A percentile compares a stretch with the other conserved stretches of the same genome.
Evolutionary conservation across 2,329 filamentous ascomycete genomes (phyloP).

Genomic region (Pseudopyrenochaeta lycopersici): DNA sequence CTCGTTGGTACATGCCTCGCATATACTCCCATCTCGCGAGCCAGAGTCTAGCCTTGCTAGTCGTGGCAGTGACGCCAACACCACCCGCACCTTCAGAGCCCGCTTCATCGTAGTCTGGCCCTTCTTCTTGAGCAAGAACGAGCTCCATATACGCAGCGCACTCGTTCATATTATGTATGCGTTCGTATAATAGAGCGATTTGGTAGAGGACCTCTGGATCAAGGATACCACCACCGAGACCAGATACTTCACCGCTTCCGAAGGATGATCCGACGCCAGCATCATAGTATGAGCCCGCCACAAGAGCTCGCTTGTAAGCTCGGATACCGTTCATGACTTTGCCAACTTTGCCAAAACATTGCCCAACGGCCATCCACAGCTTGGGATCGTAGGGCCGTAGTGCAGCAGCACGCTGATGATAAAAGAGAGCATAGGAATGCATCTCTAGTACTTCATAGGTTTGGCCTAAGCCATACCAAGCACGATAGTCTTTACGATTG

Average conservation of each 20-base stretch:
- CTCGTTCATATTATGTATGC: conserved; percentile 78
- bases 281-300: conserved; percentile 88
- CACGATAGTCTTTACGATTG: conserved; percentile 94
- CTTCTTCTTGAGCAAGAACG: conserved; percentile 90
- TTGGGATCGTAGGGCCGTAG: conserved; percentile 96
- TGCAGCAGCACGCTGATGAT: conserved; percentile 94
- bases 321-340: conserved; percentile 91
- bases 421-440: conserved; percentile 96
- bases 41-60: conserved; percentile 93
- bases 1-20: conserved; percentile 76
- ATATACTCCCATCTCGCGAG: conserved; percentile 83
- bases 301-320: conserved; percentile 88
- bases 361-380: conserved; percentile 97
- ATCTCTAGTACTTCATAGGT: conserved; percentile 98
- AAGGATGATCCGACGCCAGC: conserved; percentile 62
- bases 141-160: conserved; percentile 96
- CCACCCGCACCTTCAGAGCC: conserved; percentile 60
- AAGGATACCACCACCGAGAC: conserved; percentile 65
- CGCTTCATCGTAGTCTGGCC: conserved; percentile 55
- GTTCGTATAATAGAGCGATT: conserved; percentile 89
- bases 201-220: conserved; percentile 92
- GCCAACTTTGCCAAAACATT: conserved; percentile 89
- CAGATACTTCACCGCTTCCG: conserved; percentile 56
- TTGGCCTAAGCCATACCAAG: conserved; percentile 97
- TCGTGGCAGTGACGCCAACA: conserved; percentile 88